Evolutionary conservation across 2,329 filamentous ascomycete species (phyloP).

Genomic region (Mariannaea elegans): DNA sequence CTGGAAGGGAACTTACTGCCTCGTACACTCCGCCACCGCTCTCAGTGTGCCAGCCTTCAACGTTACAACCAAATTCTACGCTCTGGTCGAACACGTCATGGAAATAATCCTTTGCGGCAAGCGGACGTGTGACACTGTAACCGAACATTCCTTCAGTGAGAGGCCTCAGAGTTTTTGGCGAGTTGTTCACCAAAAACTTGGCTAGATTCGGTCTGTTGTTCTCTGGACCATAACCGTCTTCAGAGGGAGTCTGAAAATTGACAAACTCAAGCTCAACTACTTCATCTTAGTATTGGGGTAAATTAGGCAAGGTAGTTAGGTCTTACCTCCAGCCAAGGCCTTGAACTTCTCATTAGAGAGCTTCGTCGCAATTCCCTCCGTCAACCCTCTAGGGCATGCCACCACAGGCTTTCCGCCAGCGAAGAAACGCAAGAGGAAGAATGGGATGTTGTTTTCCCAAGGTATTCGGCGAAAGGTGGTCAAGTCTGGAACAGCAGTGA

Average conservation of each 20-base stretch:
- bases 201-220: slow-evolving; percentile 65
- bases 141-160: slow-evolving; percentile 87
- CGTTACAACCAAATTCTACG: slow-evolving; percentile 73
- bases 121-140: slow-evolving; percentile 78
- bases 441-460: slow-evolving; percentile 80
- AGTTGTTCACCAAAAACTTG: slow-evolving; percentile 71
- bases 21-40: slow-evolving; percentile 69
- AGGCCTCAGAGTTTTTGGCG: slow-evolving; percentile 69
- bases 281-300: slow-evolving; percentile 34
- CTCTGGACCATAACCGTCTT: slow-evolving; percentile 47
- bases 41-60: slow-evolving; percentile 88
- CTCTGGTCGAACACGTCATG: slow-evolving; percentile 78
- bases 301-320: not conserved
- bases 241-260: slow-evolving; percentile 47
- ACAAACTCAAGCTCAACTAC: slow-evolving; percentile 81
- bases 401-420: slow-evolving; percentile 75
- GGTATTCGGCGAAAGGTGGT: slow-evolving; percentile 77
- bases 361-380: slow-evolving; percentile 69
- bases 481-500: slow-evolving; percentile 78
- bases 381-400: slow-evolving; percentile 75
- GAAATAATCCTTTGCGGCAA: slow-evolving; percentile 84
- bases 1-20: slow-evolving; percentile 33
- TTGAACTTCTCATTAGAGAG: slow-evolving; percentile 69
- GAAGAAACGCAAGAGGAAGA: slow-evolving; percentile 78
- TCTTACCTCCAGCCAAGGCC: slow-evolving; percentile 78